Evolutionary conservation across 75 land plant genomes (phyloP), one percentile per base, ranked within the genome.

Genomic region (Picea sitchensis): DNA sequence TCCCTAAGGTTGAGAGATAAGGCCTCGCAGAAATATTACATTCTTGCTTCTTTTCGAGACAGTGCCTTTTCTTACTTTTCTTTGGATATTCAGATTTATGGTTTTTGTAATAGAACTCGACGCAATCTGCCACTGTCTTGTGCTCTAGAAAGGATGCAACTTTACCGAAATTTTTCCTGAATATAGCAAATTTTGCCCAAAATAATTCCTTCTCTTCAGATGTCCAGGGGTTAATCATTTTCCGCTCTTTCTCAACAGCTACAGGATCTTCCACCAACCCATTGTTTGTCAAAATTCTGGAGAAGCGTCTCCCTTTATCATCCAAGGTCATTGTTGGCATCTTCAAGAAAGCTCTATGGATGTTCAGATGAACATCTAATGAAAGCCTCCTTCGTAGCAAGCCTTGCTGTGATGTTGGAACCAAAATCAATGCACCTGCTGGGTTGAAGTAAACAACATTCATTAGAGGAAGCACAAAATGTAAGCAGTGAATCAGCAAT

Each of bases 51-150:
- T 82, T 94, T 36, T 76, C 80, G 8, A 81, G 65, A 59, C 86
- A 88, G 21, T 74, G 74, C 75, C 75, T 74, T 72, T 86, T 88
- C 72, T 86, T 90, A 51, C 84, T 78, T 84, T 84, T 90, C 76
- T 83, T 84, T 81, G 94, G 92, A 51, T 83, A 81, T 36, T 92
- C 93, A 31, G 91, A 88, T 75, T 91, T 94, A 65, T 94, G 93
- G 74, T 96, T 94, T 79, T 90, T 93, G 76, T 96, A 96, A 74
- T 92, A 96, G 62, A 89, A 96, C 77, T 96, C 93, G 31, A 96
- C 82, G 79, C 99, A 96, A 65, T 96, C 99, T 11, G 94, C 99
- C 41, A 91, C 92, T 20, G 97, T 96, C 81, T 96, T 96, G 82
- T 92, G 89, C 75, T 80, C 81, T 14, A 94, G 81, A 84, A 85